These are phyloP conservation scores for Seminavis robusta DNA, from an alignment of 108 stramenopile species.

Conservation along the genomic window DNA sequence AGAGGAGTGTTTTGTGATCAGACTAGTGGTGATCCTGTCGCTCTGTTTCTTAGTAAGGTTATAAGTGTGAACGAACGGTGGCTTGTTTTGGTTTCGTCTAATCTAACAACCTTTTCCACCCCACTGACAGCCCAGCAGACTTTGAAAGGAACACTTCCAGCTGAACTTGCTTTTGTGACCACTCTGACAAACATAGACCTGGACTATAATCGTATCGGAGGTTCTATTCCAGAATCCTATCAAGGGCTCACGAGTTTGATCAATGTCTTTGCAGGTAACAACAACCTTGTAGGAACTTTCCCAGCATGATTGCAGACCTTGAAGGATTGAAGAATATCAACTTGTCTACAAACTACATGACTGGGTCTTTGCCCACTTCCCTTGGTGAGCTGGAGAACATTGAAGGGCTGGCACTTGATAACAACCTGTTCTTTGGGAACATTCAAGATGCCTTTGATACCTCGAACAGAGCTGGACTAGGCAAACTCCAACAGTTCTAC, in stretches of 20 bases:
- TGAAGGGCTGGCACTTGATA: conserved; percentile 23
- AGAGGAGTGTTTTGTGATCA: too few relatives aligned
- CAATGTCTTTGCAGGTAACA: neutral
- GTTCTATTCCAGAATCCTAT: too few relatives aligned
- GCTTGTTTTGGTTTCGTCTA: too few relatives aligned
- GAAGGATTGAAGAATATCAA: conserved; percentile 3
- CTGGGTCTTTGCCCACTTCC: conserved; percentile 16
- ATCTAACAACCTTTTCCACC: too few relatives aligned
- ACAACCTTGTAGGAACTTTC: conserved; percentile 25
- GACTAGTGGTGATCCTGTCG: too few relatives aligned
- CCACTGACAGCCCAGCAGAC: too few relatives aligned
- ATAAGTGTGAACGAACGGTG: too few relatives aligned
- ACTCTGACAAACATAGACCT: too few relatives aligned
- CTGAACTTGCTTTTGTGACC: too few relatives aligned
- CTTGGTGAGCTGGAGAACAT: conserved; percentile 6
- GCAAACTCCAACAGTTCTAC: conserved; percentile 29
- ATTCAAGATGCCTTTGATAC: conserved; percentile 5
- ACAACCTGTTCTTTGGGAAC: conserved; percentile 30
- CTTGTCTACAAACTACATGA: conserved; percentile 27
- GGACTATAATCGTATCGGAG: too few relatives aligned
- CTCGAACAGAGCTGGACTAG: conserved; percentile 4
- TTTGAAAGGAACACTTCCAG: too few relatives aligned
- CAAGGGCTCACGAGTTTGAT: conserved; percentile 21
- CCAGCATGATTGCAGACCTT: conserved; percentile 3
- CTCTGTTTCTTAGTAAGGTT: too few relatives aligned